Evolutionary conservation across 306 rosid genomes (phyloP).

Genomic region (Sechiopsis laciniata): DNA sequence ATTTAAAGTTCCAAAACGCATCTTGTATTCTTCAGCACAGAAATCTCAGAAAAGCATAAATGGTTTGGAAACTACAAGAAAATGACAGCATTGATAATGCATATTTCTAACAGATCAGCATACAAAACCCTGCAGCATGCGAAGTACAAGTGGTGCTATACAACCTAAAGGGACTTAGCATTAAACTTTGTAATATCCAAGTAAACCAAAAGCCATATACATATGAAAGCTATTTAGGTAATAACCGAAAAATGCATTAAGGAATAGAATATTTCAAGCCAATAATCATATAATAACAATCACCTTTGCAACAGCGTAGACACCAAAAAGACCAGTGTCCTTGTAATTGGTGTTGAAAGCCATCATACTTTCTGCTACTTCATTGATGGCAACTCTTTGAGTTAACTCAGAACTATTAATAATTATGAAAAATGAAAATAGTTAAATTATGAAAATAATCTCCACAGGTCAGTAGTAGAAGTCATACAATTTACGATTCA

Average conservation of each 20-base stretch:
- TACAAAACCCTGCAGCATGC: neutral
- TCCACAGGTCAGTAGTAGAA: neutral
- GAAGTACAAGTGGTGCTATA: neutral
- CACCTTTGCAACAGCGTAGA: constrained; percentile 85
- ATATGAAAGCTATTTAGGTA: neutral
- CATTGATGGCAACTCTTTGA: constrained; percentile 67
- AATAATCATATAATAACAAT: neutral
- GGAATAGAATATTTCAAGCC: neutral
- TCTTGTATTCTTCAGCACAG: neutral
- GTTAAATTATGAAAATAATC: constrained; percentile 9
- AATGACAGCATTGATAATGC: neutral
- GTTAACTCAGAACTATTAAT: constrained; percentile 66
- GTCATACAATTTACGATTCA: neutral
- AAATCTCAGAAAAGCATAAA: neutral
- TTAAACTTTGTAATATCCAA: constrained; percentile 5
- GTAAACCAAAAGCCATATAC: constrained; percentile 3
- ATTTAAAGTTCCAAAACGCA: neutral
- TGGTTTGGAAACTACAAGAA: neutral
- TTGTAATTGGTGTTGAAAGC: constrained; percentile 91
- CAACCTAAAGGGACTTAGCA: neutral
- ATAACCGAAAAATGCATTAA: neutral
- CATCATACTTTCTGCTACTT: constrained; percentile 84
- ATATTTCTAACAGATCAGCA: neutral
- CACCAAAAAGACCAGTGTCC: constrained; percentile 86
- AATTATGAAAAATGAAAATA: constrained; percentile 2